phyloP scores from a whole-genome alignment of 257 asterid genomes.

The Cruciata laevipes region DNA sequence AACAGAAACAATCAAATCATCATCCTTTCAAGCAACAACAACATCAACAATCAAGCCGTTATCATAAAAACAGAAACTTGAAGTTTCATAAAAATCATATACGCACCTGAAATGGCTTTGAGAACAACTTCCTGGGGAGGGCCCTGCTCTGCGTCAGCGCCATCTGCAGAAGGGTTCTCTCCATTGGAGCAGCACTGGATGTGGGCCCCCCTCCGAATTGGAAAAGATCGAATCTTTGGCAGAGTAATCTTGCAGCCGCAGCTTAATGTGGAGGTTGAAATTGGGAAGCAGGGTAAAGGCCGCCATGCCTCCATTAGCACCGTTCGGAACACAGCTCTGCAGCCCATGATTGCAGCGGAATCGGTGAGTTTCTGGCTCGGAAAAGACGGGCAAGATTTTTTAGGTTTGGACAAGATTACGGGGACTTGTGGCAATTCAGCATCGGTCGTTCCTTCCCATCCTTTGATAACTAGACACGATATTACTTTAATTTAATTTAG shows the following conservation, averaged over 20 bases:
- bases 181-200: slow-evolving; percentile 37
- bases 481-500: too few relatives aligned
- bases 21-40: neutral
- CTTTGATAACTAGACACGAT: too few relatives aligned
- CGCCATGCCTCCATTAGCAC: slow-evolving; percentile 52
- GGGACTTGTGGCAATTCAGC: neutral
- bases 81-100: neutral
- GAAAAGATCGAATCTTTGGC: slow-evolving; percentile 19
- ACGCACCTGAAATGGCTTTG: slow-evolving; percentile 81
- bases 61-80: neutral
- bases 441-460: too few relatives aligned
- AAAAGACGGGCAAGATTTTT: slow-evolving; percentile 1
- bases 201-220: slow-evolving; percentile 21
- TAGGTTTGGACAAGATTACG: neutral
- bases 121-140: slow-evolving; percentile 96
- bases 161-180: slow-evolving; percentile 37
- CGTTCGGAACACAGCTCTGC: slow-evolving; percentile 41
- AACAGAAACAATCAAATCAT: neutral
- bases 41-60: neutral
- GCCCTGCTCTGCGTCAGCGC: slow-evolving; percentile 56
- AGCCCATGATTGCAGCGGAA: slow-evolving; percentile 44
- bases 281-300: slow-evolving; percentile 33
- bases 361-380: neutral
- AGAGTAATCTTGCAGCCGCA: slow-evolving; percentile 35
- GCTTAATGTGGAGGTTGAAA: slow-evolving; percentile 16